Evolutionary conservation across 2,329 filamentous ascomycete genomes (phyloP).

Genomic region (Arthrobotrys sphaeroides): DNA sequence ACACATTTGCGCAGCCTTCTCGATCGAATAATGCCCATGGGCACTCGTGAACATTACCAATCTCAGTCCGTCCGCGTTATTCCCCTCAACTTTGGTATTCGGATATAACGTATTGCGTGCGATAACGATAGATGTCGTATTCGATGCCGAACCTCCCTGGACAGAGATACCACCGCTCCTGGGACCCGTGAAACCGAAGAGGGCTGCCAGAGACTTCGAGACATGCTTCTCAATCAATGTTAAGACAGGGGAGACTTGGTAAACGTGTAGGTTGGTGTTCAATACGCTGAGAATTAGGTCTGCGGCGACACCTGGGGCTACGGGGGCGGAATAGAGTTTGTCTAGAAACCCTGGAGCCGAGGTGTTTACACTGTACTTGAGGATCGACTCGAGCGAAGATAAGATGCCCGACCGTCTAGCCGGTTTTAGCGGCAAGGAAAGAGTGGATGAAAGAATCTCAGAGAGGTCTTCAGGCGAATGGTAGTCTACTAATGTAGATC

Average conservation of each 20-base stretch:
- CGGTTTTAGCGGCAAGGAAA: slow-evolving; percentile 22
- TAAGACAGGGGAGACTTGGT: slow-evolving; percentile 88
- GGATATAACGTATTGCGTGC: slow-evolving; percentile 88
- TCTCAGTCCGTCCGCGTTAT: slow-evolving; percentile 70
- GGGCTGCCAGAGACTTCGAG: slow-evolving; percentile 73
- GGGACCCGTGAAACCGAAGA: slow-evolving; percentile 79
- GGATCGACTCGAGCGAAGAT: slow-evolving; percentile 73
- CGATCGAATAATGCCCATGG: slow-evolving; percentile 92
- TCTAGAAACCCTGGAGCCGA: slow-evolving; percentile 97
- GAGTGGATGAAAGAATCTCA: slow-evolving; percentile 36
- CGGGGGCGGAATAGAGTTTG: slow-evolving; percentile 91
- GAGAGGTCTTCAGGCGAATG: slow-evolving; percentile 39
- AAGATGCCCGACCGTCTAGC: slow-evolving; percentile 77
- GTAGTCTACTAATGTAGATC: slow-evolving; percentile 42
- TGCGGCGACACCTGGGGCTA: slow-evolving; percentile 83
- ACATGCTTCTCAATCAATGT: slow-evolving; percentile 88
- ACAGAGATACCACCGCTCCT: slow-evolving; percentile 76
- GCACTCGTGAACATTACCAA: slow-evolving; percentile 81
- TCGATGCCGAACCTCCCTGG: slow-evolving; percentile 85
- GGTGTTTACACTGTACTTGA: slow-evolving; percentile 94
- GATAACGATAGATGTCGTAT: slow-evolving; percentile 83
- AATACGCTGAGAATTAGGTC: slow-evolving; percentile 85
- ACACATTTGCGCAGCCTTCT: slow-evolving; percentile 91
- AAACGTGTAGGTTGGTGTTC: slow-evolving; percentile 96
- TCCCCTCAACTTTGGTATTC: slow-evolving; percentile 77